phyloP scores from a whole-genome alignment of 768 basidiomycete species.

The Termitomyces eurrhizus region DNA sequence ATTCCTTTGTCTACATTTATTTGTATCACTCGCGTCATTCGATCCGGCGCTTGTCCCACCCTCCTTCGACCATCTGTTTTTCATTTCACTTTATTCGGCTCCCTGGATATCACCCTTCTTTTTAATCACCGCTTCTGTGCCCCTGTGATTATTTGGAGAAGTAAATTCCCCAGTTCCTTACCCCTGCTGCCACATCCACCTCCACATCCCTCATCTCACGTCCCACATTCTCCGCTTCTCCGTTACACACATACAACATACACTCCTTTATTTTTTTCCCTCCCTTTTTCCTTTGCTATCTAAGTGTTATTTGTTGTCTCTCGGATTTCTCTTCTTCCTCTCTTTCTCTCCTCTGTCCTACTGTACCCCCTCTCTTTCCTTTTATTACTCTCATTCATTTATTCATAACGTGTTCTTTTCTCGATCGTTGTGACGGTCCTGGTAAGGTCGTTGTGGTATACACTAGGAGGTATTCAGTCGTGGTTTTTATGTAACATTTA shows the following conservation, averaged over 20 bases:
- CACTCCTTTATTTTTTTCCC: slow-evolving; percentile 15
- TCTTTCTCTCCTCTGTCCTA: slow-evolving; percentile 10
- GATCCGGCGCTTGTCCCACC: slow-evolving; percentile 6
- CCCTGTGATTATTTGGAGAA: slow-evolving; percentile 11
- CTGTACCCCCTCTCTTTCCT: slow-evolving; percentile 19
- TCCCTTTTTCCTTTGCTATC: slow-evolving; percentile 20
- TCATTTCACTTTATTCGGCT: background rate
- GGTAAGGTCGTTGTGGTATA: slow-evolving; percentile 29
- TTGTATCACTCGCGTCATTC: slow-evolving; percentile 4
- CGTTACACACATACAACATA: slow-evolving; percentile 4
- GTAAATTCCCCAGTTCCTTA: slow-evolving; percentile 4
- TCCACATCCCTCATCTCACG: no score
- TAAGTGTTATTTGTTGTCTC: slow-evolving; percentile 31
- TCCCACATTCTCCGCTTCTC: background rate
- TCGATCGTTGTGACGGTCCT: slow-evolving; percentile 22
- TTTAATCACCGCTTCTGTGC: slow-evolving; percentile 1
- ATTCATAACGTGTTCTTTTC: slow-evolving; percentile 14
- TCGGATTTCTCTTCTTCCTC: slow-evolving; percentile 16
- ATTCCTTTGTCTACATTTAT: slow-evolving; percentile 12
- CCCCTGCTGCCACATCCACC: background rate
- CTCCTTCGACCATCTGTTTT: slow-evolving; percentile 4
- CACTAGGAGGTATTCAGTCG: slow-evolving; percentile 28
- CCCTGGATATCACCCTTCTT: slow-evolving; percentile 6
- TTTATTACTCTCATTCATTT: background rate
- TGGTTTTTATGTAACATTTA: slow-evolving; percentile 36